Percentiles rank a stretch among this genome's conserved stretches.
Evolutionary conservation across 139 green algal species (phyloP).

Genomic region (Chlamydomonas incerta): DNA sequence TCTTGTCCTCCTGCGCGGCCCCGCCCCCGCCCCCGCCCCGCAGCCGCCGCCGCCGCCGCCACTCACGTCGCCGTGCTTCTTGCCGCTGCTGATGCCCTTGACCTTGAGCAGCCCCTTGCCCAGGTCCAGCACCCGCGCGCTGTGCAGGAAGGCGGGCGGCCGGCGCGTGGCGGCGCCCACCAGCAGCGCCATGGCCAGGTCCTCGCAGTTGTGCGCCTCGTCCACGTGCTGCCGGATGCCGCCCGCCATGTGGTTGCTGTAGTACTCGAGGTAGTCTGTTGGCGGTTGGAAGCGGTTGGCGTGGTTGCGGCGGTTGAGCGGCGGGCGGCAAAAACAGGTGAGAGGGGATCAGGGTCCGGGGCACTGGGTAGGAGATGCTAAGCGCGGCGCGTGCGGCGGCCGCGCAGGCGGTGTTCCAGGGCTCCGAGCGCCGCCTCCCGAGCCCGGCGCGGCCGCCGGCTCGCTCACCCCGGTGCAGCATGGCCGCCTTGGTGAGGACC

Average conservation of each 20-base stretch:
- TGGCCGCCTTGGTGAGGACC: slow-evolving; percentile 74
- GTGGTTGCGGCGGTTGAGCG: too few species aligned
- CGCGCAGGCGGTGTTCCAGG: too few species aligned
- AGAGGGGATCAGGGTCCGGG: too few species aligned
- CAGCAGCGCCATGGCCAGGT: slow-evolving; percentile 64
- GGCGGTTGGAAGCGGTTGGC: too few species aligned
- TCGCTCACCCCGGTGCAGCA: slow-evolving; percentile 60
- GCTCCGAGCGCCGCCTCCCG: too few species aligned
- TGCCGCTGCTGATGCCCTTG: slow-evolving; percentile 41
- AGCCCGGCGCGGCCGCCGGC: too few species aligned
- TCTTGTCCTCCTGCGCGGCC: neutral
- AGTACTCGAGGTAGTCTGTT: slow-evolving; percentile 67
- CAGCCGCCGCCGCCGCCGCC: too few species aligned
- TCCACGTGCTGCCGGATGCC: slow-evolving; percentile 62
- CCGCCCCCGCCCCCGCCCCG: too few species aligned
- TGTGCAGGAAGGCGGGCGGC: slow-evolving; percentile 18
- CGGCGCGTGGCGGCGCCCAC: slow-evolving; percentile 44
- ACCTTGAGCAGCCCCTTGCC: slow-evolving; percentile 41
- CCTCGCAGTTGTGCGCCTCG: slow-evolving; percentile 66
- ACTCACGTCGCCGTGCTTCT: slow-evolving; percentile 24
- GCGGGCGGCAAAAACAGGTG: too few species aligned
- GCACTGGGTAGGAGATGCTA: too few species aligned
- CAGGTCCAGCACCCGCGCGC: neutral
- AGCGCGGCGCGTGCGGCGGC: too few species aligned
- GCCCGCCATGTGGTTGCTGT: slow-evolving; percentile 59